These are phyloP conservation scores for Aspergillus arachidicola DNA, from an alignment of 2,329 filamentous ascomycete species.

Conservation along the genomic window DNA sequence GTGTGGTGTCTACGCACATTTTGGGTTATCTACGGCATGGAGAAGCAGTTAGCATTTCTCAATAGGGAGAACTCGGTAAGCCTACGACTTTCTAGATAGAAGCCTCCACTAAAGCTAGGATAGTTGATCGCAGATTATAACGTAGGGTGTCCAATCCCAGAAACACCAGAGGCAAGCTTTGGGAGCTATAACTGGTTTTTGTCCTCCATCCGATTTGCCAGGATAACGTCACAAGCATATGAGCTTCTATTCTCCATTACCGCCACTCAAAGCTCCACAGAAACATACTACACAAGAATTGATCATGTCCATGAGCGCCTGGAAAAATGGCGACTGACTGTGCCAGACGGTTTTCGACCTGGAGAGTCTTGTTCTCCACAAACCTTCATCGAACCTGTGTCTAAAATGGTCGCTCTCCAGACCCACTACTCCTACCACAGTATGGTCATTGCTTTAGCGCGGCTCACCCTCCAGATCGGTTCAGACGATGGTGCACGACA, in stretches of 20 bases:
- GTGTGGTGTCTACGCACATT: conserved; percentile 32
- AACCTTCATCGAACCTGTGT: conserved; percentile 7
- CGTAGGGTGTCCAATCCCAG: conserved; percentile 40
- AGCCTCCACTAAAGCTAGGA: not conserved
- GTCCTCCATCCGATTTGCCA: conserved; percentile 29
- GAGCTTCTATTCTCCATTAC: conserved; percentile 39
- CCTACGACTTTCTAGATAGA: not conserved
- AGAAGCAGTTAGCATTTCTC: conserved; percentile 39
- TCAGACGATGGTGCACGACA: not conserved
- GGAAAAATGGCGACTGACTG: not conserved
- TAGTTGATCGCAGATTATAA: conserved; percentile 36
- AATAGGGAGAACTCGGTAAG: conserved; percentile 36
- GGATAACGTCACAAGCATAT: conserved; percentile 37
- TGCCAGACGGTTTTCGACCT: not conserved
- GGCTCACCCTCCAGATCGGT: not conserved
- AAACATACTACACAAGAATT: not conserved
- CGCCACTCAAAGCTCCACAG: conserved; percentile 21
- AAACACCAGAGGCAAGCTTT: conserved; percentile 35
- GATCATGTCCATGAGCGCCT: not conserved
- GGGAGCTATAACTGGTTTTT: conserved; percentile 41
- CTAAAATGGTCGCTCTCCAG: not conserved
- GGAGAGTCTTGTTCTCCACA: conserved; percentile 7
- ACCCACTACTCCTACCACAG: not conserved
- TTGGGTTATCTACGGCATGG: conserved; percentile 45
- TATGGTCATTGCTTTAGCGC: not conserved